Evolutionary conservation across 2,329 filamentous ascomycete species (phyloP).

Genomic region (Blastomyces parvus): DNA sequence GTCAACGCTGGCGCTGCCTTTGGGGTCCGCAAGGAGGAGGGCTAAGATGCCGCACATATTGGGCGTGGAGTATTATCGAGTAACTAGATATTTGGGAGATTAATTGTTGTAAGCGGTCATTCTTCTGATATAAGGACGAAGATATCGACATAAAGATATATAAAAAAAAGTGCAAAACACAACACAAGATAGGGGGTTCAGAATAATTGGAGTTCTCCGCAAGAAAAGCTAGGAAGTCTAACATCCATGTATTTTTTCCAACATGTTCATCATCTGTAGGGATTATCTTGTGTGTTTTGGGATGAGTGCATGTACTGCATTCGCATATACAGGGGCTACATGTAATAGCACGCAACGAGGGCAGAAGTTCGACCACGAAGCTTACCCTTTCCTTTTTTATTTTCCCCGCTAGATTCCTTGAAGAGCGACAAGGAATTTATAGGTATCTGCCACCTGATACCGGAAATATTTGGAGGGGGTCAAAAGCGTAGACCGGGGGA

Average conservation of each 20-base stretch:
- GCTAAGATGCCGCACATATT: conserved; percentile 56
- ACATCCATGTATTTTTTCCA: conserved; percentile 32
- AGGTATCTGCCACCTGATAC: not conserved
- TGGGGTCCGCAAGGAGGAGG: conserved; percentile 50
- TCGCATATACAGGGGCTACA: too few species aligned
- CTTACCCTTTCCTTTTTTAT: not conserved
- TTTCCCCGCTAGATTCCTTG: not conserved
- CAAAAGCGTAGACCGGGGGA: too few species aligned
- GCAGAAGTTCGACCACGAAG: not conserved
- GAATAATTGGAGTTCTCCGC: conserved; percentile 27
- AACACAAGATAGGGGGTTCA: conserved; percentile 3
- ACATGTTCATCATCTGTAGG: conserved; percentile 25
- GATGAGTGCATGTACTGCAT: not conserved
- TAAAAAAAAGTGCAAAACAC: conserved; percentile 2
- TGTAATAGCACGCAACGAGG: too few species aligned
- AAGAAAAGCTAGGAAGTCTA: conserved; percentile 40
- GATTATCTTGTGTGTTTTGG: conserved; percentile 20
- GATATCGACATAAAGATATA: not conserved
- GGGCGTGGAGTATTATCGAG: conserved; percentile 18
- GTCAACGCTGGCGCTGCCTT: conserved; percentile 50
- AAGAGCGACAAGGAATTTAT: not conserved
- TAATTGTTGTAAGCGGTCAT: conserved; percentile 2
- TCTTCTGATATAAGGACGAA: conserved; percentile 12
- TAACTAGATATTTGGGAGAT: conserved; percentile 17
- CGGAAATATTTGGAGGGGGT: not conserved